Evolutionary conservation across 495 filamentous ascomycete species (phyloP), one percentile per base, ranked within the genome.

Genomic region (Xylaria cubensis): DNA sequence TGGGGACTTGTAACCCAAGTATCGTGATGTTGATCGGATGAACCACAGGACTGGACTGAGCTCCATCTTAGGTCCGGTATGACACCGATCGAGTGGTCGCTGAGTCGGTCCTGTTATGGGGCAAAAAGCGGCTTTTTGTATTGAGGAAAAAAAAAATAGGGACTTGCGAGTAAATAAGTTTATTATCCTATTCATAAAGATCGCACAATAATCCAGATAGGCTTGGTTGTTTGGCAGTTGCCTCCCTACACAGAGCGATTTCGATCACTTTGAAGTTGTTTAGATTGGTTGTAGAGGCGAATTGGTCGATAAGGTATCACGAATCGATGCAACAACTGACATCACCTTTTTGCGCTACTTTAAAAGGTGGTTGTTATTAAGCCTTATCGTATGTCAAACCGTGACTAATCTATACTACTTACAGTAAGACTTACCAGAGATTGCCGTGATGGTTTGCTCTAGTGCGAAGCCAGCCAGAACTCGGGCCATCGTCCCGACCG

Each of bases 21-120:
- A 5, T 50, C 39, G 36, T 21, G 10, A 29, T 26, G 41, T 2
- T 59, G 0, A 26, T 51, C 46, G 64, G 29, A 55, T 55, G 48
- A 26, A 5, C 32, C 32, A 53, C n/a, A n/a, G 17, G 15, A 44
- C 29, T n/a, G n/a, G 39, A 46, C n/a, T n/a, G n/a, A 53, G 46
- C 44, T 46, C 64, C 64, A 53, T 53, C 36, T 53, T 55, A 55
- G 32, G 29, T 41, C 64, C 64, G 64, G 5, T 32, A 67, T 55
- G 6, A 41, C 29, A 55, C 64, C 64, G 48, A 55, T 41, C 32
- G 19, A 55, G 48, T 32, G 34, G 36, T 34, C 6, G 32, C 64
- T n/a, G 48, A 67, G 64, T 67, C 64, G 64, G 64, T 67, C 64
- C 64, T 39, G 64, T 67, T 67, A 67, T 67, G 64, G 64, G n/a